Evolutionary conservation across 2,329 filamentous ascomycete species (phyloP), one percentile per base, ranked within the genome.

Genomic region (Lasiodiplodia hormozganensis): DNA sequence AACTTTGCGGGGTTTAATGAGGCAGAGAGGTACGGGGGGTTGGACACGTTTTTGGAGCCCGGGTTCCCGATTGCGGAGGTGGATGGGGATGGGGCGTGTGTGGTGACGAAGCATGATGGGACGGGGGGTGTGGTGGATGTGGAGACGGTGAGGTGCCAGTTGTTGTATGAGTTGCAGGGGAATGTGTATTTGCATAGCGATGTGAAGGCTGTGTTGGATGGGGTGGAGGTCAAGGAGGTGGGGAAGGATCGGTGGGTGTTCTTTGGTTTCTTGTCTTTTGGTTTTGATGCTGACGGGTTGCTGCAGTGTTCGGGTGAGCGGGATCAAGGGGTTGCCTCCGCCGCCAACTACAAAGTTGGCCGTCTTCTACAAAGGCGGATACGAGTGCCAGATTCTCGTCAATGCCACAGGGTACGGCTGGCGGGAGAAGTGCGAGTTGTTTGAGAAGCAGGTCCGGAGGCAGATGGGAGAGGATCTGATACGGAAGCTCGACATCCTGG

Each of bases 1-100:
- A 88, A 88, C 70, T 88, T 87, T 69, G 80, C 85, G 0, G 86
- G 85, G 0, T 86, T 83, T 65, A 79, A 83, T 40, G n/a, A 47
- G 6, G 5, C 0, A 14, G 56, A 1, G 80, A 83, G 2, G 53
- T 80, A 82, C 67, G 58, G 16, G 0, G 70, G 78, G 1, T 68
- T 83, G 0, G 80, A 84, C 8, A 73, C 75, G 0, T 75, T 85
- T 28, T 74, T 83, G 56, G 82, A 83, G 56, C 78, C 84, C 1
- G 79, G 79, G 0, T 84, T 84, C 54, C 84, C 83, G 0, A 85
- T 87, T 68, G 84, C 82, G 0, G 85, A 87, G 67, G 77, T 88
- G 21, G 79, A 76, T 4, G 73, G 54, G 0, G 80, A 83, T 70
- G 85, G 85, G 0, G 78, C 76, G 1, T 84, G 80, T 36, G 75